A percentile compares a stretch with the other conserved stretches of the same genome.
These are phyloP conservation scores for Clavariopsis aquatica DNA, from an alignment of 495 filamentous ascomycete species.

Conservation along the genomic window DNA sequence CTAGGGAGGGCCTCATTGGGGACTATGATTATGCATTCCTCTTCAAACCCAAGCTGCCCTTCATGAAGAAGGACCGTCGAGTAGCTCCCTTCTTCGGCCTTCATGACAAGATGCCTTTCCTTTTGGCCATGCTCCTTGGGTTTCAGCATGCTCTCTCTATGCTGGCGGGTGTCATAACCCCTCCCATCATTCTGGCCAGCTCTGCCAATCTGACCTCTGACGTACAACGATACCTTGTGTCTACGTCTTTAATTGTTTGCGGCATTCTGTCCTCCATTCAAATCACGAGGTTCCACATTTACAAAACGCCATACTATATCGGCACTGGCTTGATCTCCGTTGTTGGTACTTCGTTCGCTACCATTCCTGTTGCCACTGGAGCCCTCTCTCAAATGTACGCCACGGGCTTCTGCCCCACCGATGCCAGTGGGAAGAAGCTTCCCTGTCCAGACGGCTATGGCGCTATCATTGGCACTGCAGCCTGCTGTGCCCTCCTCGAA, in stretches of 20 bases:
- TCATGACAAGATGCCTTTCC: slow-evolving; percentile 76
- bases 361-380: slow-evolving; percentile 80
- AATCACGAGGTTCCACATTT: slow-evolving; percentile 82
- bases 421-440: slow-evolving; percentile 62
- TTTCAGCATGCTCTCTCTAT: slow-evolving; percentile 71
- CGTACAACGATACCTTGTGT: slow-evolving; percentile 78
- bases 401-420: slow-evolving; percentile 73
- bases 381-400: slow-evolving; percentile 83
- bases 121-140: slow-evolving; percentile 72
- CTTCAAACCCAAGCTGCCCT: slow-evolving; percentile 80
- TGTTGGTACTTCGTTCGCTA: slow-evolving; percentile 84
- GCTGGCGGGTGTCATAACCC: slow-evolving; percentile 69
- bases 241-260: slow-evolving; percentile 83
- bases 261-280: slow-evolving; percentile 79
- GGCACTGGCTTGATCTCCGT: slow-evolving; percentile 89
- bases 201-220: slow-evolving; percentile 66
- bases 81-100: slow-evolving; percentile 85
- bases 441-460: slow-evolving; percentile 87
- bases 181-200: slow-evolving; percentile 74
- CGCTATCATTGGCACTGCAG: slow-evolving; percentile 74
- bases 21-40: slow-evolving; percentile 82
- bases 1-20: slow-evolving; percentile 73
- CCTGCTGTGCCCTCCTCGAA: slow-evolving; percentile 70
- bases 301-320: slow-evolving; percentile 77
- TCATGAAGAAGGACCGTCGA: slow-evolving; percentile 65